Percentiles rank a stretch among this genome's conserved stretches.
Conservation (phyloP, 2,329 filamentous ascomycete species). For the Diaporthe sp. region DNA sequence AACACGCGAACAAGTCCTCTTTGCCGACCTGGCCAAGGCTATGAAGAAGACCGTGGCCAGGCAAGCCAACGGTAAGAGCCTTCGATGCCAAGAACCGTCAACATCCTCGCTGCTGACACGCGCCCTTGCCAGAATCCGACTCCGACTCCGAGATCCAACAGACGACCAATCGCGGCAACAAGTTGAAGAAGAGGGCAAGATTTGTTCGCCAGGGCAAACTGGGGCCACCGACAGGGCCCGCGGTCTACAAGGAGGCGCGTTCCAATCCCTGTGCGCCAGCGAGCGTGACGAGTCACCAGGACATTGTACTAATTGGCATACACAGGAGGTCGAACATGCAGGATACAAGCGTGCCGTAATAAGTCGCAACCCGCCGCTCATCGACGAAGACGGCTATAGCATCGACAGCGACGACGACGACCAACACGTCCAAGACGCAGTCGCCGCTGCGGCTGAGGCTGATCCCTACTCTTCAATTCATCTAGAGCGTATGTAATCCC, state of each 20-base stretch:
- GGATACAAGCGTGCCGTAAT: conserved; percentile 82
- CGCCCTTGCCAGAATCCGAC: conserved; percentile 74
- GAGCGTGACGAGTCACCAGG: conserved; percentile 12
- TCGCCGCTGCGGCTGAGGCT: conserved; percentile 74
- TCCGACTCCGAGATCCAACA: conserved; percentile 80
- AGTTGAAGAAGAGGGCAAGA: conserved; percentile 81
- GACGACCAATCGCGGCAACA: conserved; percentile 82
- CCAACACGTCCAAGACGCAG: conserved; percentile 72
- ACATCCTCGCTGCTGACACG: conserved; percentile 40
- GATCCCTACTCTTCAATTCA: conserved; percentile 82
- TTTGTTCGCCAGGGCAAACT: conserved; percentile 80
- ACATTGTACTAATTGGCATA: conserved; percentile 46
- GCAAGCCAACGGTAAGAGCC: conserved; percentile 70
- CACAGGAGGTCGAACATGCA: conserved; percentile 78
- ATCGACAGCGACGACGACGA: conserved; percentile 81
- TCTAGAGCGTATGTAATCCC: conserved; percentile 73
- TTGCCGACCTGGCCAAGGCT: conserved; percentile 76
- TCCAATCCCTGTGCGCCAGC: neutral
- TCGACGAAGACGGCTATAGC: conserved; percentile 85
- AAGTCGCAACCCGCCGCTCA: conserved; percentile 77
- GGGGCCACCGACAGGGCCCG: conserved; percentile 74
- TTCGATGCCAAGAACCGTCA: conserved; percentile 30
- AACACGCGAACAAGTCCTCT: conserved; percentile 69
- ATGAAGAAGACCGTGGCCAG: conserved; percentile 79
- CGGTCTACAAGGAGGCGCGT: conserved; percentile 79